These are phyloP conservation scores for Talaromyces thailandensis DNA, from an alignment of 495 filamentous ascomycete genomes.

Conservation along the genomic window DNA sequence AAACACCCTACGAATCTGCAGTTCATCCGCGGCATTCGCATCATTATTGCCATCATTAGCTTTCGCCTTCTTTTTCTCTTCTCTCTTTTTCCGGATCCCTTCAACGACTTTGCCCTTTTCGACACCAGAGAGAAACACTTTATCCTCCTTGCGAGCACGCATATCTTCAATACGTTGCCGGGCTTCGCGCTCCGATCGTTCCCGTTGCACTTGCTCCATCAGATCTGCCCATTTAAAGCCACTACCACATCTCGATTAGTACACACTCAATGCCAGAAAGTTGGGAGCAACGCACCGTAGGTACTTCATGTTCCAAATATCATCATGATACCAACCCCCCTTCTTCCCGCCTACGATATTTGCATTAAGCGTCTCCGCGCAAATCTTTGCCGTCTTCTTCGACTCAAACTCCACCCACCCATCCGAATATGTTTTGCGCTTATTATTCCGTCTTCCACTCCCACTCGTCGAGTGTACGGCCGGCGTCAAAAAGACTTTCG, in stretches of 20 bases:
- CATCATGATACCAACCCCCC: constrained; percentile 82
- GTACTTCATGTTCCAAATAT: constrained; percentile 84
- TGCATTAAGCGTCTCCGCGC: constrained; percentile 79
- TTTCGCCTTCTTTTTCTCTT: constrained; percentile 45
- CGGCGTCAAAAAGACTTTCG: constrained; percentile 80
- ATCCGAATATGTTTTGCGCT: constrained; percentile 78
- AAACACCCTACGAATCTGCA: constrained; percentile 51
- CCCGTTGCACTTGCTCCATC: constrained; percentile 61
- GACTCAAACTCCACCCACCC: constrained; percentile 88
- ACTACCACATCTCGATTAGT: not conserved
- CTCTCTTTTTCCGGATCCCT: constrained; percentile 57
- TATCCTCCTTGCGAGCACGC: constrained; percentile 70
- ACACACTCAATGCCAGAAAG: not conserved
- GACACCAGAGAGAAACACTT: constrained; percentile 69
- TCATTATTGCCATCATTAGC: constrained; percentile 8
- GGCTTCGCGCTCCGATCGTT: constrained; percentile 74
- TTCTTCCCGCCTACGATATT: constrained; percentile 79
- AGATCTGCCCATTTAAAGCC: constrained; percentile 75
- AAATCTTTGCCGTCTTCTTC: constrained; percentile 71
- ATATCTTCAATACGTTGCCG: constrained; percentile 74
- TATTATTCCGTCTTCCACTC: constrained; percentile 58
- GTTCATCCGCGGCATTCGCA: constrained; percentile 10
- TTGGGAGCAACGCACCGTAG: constrained; percentile 30
- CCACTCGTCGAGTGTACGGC: constrained; percentile 56
- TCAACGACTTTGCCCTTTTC: constrained; percentile 74